phyloP scores from a whole-genome alignment of 805 yeast genomes.

The Kuraishia floccosa region DNA sequence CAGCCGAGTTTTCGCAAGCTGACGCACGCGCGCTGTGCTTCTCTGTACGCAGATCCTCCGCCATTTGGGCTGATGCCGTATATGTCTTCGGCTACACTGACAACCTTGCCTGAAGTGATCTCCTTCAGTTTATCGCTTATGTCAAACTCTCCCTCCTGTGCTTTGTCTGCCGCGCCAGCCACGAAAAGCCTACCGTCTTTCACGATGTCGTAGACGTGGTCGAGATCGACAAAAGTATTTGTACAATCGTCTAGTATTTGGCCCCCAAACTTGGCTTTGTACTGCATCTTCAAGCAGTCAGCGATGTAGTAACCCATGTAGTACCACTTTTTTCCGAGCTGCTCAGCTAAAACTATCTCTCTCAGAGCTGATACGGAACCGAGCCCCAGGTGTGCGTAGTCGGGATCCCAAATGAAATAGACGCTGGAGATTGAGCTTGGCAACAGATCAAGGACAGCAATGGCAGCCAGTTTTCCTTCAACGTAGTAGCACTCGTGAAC shows the following conservation, averaged over 20 bases:
- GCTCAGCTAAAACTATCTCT: slow-evolving; percentile 46
- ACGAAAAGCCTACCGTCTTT: slow-evolving; percentile 19
- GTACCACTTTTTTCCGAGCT: slow-evolving; percentile 42
- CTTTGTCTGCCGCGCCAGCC: slow-evolving; percentile 1
- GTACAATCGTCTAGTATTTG: slow-evolving; percentile 49
- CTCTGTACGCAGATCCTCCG: no score
- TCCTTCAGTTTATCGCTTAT: background rate
- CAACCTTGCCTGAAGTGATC: background rate
- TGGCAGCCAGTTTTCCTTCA: slow-evolving; percentile 52
- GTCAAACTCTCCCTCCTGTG: background rate
- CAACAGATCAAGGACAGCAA: slow-evolving; percentile 67
- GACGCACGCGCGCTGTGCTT: background rate
- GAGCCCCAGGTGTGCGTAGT: slow-evolving; percentile 50
- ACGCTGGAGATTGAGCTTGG: slow-evolving; percentile 75
- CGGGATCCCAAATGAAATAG: slow-evolving; percentile 85
- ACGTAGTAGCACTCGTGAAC: slow-evolving; percentile 71
- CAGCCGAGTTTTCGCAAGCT: no score
- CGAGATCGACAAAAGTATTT: slow-evolving; percentile 28
- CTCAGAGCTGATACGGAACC: slow-evolving; percentile 72
- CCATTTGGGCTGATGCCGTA: no score
- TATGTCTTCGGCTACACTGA: no score
- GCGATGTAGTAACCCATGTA: slow-evolving; percentile 75
- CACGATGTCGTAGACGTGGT: slow-evolving; percentile 14
- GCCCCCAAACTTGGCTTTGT: slow-evolving; percentile 73
- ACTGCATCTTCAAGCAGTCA: slow-evolving; percentile 74